Conservation (phyloP, 2,329 filamentous ascomycete genomes). For the Westerdykella sp. region DNA sequence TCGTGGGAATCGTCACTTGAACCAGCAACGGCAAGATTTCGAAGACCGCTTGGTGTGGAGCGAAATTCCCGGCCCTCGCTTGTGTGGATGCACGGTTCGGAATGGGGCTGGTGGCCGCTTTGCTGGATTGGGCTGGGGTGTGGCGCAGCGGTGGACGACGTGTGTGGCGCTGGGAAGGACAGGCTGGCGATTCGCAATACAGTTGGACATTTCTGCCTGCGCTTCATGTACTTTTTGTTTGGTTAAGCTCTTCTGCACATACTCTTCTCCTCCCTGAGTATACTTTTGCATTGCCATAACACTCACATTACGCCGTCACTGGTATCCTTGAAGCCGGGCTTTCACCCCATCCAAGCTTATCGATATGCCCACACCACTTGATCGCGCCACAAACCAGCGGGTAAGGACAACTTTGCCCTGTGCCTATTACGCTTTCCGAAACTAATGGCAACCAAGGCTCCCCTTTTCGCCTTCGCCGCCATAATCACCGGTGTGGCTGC, state of each 20-base stretch:
- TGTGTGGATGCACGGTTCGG: slow-evolving; percentile 23
- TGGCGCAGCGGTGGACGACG: slow-evolving; percentile 11
- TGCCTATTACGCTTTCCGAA: not conserved
- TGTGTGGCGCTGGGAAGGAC: not conserved
- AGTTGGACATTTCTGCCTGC: not conserved
- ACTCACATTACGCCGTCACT: not conserved
- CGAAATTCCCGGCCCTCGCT: slow-evolving; percentile 25
- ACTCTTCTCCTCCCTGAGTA: too few relatives aligned
- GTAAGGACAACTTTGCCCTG: slow-evolving; percentile 24
- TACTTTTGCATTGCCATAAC: not conserved
- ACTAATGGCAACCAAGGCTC: slow-evolving; percentile 14
- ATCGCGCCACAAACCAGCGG: slow-evolving; percentile 42
- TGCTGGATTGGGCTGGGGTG: slow-evolving; percentile 14
- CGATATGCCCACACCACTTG: slow-evolving; percentile 46
- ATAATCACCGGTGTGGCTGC: slow-evolving; percentile 73
- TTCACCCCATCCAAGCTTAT: not conserved
- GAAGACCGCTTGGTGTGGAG: slow-evolving; percentile 23
- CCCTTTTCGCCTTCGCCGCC: slow-evolving; percentile 59
- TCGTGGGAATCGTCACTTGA: slow-evolving; percentile 5
- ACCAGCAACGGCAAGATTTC: not conserved
- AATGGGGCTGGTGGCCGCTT: slow-evolving; percentile 19
- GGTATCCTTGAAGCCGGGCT: slow-evolving; percentile 1
- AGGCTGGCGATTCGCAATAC: not conserved
- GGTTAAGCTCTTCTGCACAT: too few relatives aligned
- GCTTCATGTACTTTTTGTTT: too few relatives aligned